Base-by-base conservation (phyloP, 805 yeast species). In the Limtongozyma cylindracea region DNA sequence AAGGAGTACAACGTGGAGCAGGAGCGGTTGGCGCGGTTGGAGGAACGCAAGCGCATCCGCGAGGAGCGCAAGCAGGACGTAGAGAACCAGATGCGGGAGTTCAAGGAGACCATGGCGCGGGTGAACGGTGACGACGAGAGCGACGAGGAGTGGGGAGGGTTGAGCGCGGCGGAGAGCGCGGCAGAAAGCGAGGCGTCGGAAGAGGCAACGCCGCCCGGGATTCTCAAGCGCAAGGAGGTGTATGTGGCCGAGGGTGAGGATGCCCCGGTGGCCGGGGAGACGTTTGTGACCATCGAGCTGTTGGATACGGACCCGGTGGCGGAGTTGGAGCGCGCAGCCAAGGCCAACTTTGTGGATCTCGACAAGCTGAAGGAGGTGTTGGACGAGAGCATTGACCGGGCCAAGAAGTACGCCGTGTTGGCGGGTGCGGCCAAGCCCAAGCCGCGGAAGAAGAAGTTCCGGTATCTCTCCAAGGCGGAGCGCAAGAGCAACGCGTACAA, bases 391-490 rank as follows among this genome's bases (percentile, higher is more conserved):
- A 65, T 84, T 22, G 56, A 61, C 22, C 56, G 76, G 36, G 95
- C 95, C 2, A 64, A 70, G 33, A 64, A 74, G 38, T 80, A 84
- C 35, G 95, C 93, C 1, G 61, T 60, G 30, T 45, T 70, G 30
- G 39, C 44, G 22, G 65, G 74, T 10, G 58, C 54, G 31, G 42
- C 53, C 19, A 58, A 62, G 31, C 45, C 51, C 14, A 34, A 35
- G 8, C 45, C 43, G 25, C 45, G 41, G 28, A 61, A 55, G 45
- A 71, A 70, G 58, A 82, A 82, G 56, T 80, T 80, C 38, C 64
- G 94, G 46, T 84, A 82, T 34, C 55, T 82, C 41, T 62, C 88
- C 22, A 77, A 78, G 42, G 47, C 54, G 13, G 94, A 80, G 45
- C 61, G 96, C 45, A 65, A 49, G 27, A 54, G 45, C 12, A 49